Percentiles rank a stretch among this genome's conserved stretches.
Conservation (phyloP, 768 basidiomycete species). For the Russula sp. region DNA sequence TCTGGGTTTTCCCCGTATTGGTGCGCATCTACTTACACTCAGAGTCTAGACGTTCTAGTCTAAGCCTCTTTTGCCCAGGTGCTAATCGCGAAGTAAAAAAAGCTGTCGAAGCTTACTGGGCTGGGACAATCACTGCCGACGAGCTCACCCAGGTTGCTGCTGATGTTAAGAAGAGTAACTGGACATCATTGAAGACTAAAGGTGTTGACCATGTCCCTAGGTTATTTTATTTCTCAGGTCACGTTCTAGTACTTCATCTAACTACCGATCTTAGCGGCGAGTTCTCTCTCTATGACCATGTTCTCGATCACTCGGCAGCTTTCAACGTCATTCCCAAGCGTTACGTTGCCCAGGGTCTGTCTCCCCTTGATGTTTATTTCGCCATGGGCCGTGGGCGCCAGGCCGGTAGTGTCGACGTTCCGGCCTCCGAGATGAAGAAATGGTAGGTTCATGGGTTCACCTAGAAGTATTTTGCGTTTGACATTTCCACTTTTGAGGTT, state of each 20-base stretch:
- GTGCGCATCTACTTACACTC: slow-evolving; percentile 31
- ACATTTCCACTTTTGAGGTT: slow-evolving; percentile 49
- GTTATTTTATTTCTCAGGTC: slow-evolving; percentile 36
- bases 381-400: slow-evolving; percentile 99
- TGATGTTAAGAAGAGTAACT: slow-evolving; percentile 81
- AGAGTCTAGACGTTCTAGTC: background rate
- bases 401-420: slow-evolving; percentile 89
- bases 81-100: slow-evolving; percentile 95
- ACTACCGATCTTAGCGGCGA: slow-evolving; percentile 61
- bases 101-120: slow-evolving; percentile 98
- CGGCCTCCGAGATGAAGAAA: slow-evolving; percentile 99
- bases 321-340: slow-evolving; percentile 97
- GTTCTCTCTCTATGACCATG: slow-evolving; percentile 97
- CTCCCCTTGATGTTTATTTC: slow-evolving; percentile 91
- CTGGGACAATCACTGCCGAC: slow-evolving; percentile 78
- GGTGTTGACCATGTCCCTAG: slow-evolving; percentile 91
- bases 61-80: slow-evolving; percentile 39
- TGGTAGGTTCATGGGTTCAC: slow-evolving; percentile 51
- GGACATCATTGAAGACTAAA: slow-evolving; percentile 75
- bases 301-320: slow-evolving; percentile 91
- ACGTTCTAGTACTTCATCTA: slow-evolving; percentile 20
- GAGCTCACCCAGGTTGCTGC: slow-evolving; percentile 85
- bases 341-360: slow-evolving; percentile 79
- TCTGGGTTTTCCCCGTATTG: slow-evolving; percentile 91
- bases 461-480: background rate